phyloP scores from a whole-genome alignment of 2,329 filamentous ascomycete species.

The Penicillium sclerotiorum region DNA sequence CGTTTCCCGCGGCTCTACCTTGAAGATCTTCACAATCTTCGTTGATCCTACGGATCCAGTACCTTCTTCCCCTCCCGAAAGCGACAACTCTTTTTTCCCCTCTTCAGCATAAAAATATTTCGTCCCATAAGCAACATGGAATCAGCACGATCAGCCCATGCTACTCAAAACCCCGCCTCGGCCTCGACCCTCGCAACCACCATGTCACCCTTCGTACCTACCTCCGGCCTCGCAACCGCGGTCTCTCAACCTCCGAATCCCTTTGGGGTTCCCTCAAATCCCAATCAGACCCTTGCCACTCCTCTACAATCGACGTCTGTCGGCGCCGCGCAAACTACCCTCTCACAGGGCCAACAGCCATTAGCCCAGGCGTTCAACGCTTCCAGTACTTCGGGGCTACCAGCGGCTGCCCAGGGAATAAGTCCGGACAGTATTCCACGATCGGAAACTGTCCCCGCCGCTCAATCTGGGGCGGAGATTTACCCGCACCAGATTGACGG shows the following conservation, averaged over 20 bases:
- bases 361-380: constrained; percentile 16
- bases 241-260: constrained; percentile 13
- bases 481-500: constrained; percentile 31
- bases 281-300: constrained; percentile 18
- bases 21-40: neutral
- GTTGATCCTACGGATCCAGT: constrained; percentile 1
- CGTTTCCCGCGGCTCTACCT: constrained; percentile 8
- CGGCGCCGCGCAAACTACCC: constrained; percentile 15
- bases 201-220: constrained; percentile 11
- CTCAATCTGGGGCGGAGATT: constrained; percentile 13
- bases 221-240: constrained; percentile 11
- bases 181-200: constrained; percentile 13
- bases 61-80: neutral
- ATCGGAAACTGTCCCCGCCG: constrained; percentile 13
- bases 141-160: constrained; percentile 19
- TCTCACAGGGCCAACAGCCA: constrained; percentile 19
- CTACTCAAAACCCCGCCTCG: constrained; percentile 18
- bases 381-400: constrained; percentile 9
- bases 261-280: constrained; percentile 14
- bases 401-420: constrained; percentile 14
- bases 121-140: constrained; percentile 18
- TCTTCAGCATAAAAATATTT: neutral
- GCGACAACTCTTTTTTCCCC: neutral
- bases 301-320: constrained; percentile 16
- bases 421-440: constrained; percentile 10